A percentile compares a stretch with the other conserved stretches of the same genome.
These are phyloP conservation scores for Clavispora fructus DNA, from an alignment of 805 yeast species.

Conservation along the genomic window DNA sequence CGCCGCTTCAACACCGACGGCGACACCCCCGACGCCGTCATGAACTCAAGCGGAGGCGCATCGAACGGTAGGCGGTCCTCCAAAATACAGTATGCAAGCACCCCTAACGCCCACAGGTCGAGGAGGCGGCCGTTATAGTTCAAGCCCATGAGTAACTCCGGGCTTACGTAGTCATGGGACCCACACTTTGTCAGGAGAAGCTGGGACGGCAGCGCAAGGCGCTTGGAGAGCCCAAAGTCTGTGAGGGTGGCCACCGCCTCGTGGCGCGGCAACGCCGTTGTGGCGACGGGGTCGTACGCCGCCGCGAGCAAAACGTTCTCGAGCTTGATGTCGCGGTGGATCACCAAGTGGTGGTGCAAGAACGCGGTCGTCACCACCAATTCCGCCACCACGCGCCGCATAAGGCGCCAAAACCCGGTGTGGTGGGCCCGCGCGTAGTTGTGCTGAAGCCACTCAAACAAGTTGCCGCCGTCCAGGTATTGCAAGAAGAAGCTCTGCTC, in stretches of 20 bases:
- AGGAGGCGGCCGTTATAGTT: conserved; percentile 88
- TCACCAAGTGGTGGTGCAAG: conserved; percentile 61
- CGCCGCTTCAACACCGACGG: conserved; percentile 41
- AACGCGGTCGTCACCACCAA: conserved; percentile 61
- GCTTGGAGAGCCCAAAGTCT: conserved; percentile 85
- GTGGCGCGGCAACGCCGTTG: background rate
- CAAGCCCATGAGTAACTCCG: conserved; percentile 85
- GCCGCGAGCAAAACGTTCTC: conserved; percentile 67
- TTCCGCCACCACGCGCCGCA: conserved; percentile 66
- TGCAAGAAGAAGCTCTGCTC: conserved; percentile 57
- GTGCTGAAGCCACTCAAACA: conserved; percentile 54
- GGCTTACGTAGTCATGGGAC: conserved; percentile 93
- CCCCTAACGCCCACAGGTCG: conserved; percentile 95
- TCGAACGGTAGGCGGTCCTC: conserved; percentile 93
- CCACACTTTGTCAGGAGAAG: conserved; percentile 87
- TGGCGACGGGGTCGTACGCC: conserved; percentile 9
- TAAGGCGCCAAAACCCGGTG: conserved; percentile 39
- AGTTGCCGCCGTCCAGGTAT: conserved; percentile 80
- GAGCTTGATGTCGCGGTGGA: conserved; percentile 88
- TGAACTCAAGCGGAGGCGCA: conserved; percentile 52
- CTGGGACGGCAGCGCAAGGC: conserved; percentile 55
- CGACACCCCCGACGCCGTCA: conserved; percentile 30
- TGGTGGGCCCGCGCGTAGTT: conserved; percentile 12
- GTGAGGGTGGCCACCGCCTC: conserved; percentile 52
- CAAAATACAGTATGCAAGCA: conserved; percentile 73